phyloP scores from a whole-genome alignment of 768 basidiomycete genomes.

The Mycena venus region DNA sequence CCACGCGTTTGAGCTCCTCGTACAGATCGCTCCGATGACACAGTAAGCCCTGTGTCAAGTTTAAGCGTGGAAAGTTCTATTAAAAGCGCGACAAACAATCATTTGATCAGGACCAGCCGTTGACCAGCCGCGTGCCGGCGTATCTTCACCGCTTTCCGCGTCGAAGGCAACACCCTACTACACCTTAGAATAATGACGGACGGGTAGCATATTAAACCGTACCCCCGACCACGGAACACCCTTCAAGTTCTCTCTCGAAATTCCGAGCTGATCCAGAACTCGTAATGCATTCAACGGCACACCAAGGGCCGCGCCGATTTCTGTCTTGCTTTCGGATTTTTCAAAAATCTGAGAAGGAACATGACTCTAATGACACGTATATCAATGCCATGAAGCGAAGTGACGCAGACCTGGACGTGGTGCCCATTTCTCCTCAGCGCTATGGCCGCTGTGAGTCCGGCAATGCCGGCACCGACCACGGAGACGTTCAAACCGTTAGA shows the following conservation, averaged over 20 bases:
- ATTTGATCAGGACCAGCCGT: neutral
- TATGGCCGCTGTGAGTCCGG: slow-evolving; percentile 22
- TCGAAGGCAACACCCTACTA: neutral
- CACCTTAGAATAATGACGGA: neutral
- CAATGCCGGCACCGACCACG: slow-evolving; percentile 29
- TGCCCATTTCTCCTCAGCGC: slow-evolving; percentile 26
- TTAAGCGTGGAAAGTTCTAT: neutral
- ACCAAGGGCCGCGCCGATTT: slow-evolving; percentile 25
- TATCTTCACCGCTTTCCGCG: slow-evolving; percentile 8
- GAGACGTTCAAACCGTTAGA: slow-evolving; percentile 11
- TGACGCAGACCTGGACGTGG: slow-evolving; percentile 12
- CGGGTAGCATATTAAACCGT: neutral
- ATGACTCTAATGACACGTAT: neutral
- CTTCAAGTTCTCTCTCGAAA: slow-evolving; percentile 12
- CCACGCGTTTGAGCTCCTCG: slow-evolving; percentile 20
- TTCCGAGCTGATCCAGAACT: slow-evolving; percentile 20
- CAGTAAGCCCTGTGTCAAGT: neutral
- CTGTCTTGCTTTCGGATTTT: slow-evolving; percentile 17
- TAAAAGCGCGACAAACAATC: neutral
- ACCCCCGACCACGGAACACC: slow-evolving; percentile 17
- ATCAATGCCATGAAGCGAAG: neutral
- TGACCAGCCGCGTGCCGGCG: neutral
- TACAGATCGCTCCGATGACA: slow-evolving; percentile 26
- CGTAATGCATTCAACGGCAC: slow-evolving; percentile 16
- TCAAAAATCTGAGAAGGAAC: slow-evolving; percentile 21